Evolutionary conservation across 1,284 basidiomycete genomes (phyloP).

Genomic region (Flammula alnicola): DNA sequence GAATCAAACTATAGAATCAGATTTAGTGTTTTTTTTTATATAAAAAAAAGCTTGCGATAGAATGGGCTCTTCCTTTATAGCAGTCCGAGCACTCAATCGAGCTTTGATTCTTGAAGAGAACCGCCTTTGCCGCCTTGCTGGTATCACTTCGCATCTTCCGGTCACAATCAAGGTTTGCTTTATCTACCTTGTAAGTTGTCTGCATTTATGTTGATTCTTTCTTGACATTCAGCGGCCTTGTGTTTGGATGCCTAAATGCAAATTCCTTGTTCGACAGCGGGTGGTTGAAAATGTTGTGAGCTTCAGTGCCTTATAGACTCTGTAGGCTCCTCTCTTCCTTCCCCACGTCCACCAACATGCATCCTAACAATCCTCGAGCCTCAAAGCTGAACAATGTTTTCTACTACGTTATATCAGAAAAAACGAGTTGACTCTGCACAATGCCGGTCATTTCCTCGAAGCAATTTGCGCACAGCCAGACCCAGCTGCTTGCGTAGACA

Average conservation of each 20-base stretch:
- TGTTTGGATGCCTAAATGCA: slow-evolving; percentile 11
- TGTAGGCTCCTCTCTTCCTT: neutral
- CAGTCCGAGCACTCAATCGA: too few relatives aligned
- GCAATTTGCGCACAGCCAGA: slow-evolving; percentile 49
- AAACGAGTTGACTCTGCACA: slow-evolving; percentile 23
- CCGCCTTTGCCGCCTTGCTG: too few relatives aligned
- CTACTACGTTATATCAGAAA: slow-evolving; percentile 26
- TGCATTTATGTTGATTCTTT: neutral
- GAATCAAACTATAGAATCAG: too few relatives aligned
- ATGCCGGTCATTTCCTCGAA: slow-evolving; percentile 46
- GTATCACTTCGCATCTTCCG: neutral
- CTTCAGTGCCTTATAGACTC: neutral
- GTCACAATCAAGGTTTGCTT: neutral
- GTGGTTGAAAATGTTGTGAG: neutral
- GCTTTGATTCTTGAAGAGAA: too few relatives aligned
- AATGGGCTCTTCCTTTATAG: too few relatives aligned
- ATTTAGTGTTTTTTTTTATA: too few relatives aligned
- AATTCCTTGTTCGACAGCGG: slow-evolving; percentile 5
- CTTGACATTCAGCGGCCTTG: slow-evolving; percentile 4
- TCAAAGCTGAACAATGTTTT: slow-evolving; percentile 30
- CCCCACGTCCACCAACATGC: slow-evolving; percentile 7
- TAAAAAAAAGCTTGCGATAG: too few relatives aligned
- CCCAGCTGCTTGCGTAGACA: slow-evolving; percentile 42
- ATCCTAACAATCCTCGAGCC: neutral
- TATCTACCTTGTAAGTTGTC: neutral